Conservation (phyloP, 148 eudicot species). For the Rhododendron ferrugineum region DNA sequence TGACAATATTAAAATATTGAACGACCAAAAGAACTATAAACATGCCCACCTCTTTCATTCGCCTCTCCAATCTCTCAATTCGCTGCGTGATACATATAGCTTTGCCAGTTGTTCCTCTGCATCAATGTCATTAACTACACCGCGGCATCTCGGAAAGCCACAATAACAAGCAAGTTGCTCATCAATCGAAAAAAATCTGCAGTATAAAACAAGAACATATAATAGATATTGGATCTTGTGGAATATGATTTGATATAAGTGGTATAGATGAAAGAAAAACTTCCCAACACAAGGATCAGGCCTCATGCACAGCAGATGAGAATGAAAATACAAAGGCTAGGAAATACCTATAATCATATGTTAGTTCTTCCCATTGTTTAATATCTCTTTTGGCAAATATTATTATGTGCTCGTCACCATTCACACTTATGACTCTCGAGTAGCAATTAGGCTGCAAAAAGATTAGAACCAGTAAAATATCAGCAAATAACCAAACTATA, state of each 20-base stretch:
- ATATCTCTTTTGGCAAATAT: slow-evolving; percentile 95
- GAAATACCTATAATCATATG: slow-evolving; percentile 91
- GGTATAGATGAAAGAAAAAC: background rate
- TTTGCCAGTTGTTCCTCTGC: slow-evolving; percentile 71
- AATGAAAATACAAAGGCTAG: background rate
- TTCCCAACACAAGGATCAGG: background rate
- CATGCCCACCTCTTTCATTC: slow-evolving; percentile 43
- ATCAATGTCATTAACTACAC: slow-evolving; percentile 86
- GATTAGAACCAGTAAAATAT: background rate
- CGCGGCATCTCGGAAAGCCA: slow-evolving; percentile 85
- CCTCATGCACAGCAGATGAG: background rate
- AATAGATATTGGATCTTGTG: background rate
- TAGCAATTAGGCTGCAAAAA: slow-evolving; percentile 93
- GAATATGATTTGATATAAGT: background rate
- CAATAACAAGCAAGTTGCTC: slow-evolving; percentile 83
- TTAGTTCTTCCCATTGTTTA: slow-evolving; percentile 79
- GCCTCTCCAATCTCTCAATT: slow-evolving; percentile 61
- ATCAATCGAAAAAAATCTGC: slow-evolving; percentile 80
- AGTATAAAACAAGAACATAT: slow-evolving; percentile 9
- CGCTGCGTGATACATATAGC: slow-evolving; percentile 62
- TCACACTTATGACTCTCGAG: slow-evolving; percentile 81
- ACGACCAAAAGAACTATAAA: background rate
- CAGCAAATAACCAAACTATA: background rate
- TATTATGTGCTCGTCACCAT: slow-evolving; percentile 80
- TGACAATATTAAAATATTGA: background rate